phyloP scores from a whole-genome alignment of 2,329 filamentous ascomycete genomes.

The Capronia epimyces region DNA sequence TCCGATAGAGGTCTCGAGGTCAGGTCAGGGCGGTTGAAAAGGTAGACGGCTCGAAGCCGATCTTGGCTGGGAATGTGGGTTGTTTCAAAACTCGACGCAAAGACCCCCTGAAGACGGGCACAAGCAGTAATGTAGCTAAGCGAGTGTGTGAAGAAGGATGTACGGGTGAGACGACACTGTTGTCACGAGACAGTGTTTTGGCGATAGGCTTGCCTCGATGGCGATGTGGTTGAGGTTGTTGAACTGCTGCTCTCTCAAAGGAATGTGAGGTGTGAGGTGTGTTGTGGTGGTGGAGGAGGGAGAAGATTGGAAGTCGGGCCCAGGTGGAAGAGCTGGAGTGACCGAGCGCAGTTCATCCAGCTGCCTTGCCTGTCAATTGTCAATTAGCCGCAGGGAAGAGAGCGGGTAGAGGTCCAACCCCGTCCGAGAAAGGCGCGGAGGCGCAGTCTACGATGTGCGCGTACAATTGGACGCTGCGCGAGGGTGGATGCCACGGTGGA shows the following conservation, averaged over 20 bases:
- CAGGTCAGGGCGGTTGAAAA: constrained; percentile 6
- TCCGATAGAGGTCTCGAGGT: neutral
- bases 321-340: constrained; percentile 1
- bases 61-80: constrained; percentile 21
- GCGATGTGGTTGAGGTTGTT: constrained; percentile 19
- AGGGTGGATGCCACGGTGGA: neutral
- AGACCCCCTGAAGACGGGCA: constrained; percentile 16
- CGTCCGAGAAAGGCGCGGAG: neutral
- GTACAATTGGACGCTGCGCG: neutral
- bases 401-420: neutral
- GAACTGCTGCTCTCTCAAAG: constrained; percentile 6
- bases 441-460: neutral
- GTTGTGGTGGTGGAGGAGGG: constrained; percentile 2
- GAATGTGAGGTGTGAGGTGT: constrained; percentile 18
- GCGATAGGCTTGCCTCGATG: constrained; percentile 20
- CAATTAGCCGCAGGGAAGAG: neutral
- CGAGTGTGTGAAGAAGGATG: constrained; percentile 16
- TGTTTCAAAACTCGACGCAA: constrained; percentile 21
- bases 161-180: constrained; percentile 5
- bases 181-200: constrained; percentile 6
- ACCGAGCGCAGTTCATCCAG: neutral
- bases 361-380: neutral
- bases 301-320: constrained; percentile 1
- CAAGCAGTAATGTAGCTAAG: constrained; percentile 17
- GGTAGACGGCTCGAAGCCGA: constrained; percentile 8